Conservation (phyloP, 192 early-diverging fungal genomes). For the Spinellus fusiger region DNA sequence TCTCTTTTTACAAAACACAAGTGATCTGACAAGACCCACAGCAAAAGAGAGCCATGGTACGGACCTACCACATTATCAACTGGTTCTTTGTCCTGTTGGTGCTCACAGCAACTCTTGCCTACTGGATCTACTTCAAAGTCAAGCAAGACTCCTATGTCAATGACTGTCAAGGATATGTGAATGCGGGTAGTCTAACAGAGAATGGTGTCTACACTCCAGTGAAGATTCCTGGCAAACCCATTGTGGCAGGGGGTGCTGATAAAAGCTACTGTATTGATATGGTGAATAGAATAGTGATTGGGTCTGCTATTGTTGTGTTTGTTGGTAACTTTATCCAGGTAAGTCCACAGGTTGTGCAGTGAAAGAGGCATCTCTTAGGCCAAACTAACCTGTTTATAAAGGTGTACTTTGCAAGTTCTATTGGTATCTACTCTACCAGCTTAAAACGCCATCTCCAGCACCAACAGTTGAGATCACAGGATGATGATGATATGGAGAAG, state of each 20-base stretch:
- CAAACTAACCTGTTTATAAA: neutral
- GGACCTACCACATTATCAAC: constrained; percentile 12
- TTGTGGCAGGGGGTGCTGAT: constrained; percentile 13
- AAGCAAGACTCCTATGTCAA: constrained; percentile 15
- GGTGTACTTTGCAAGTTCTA: constrained; percentile 21
- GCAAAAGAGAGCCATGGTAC: constrained; percentile 11
- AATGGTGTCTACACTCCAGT: constrained; percentile 1
- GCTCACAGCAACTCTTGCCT: constrained; percentile 6
- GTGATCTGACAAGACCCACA: neutral
- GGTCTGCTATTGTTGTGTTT: constrained; percentile 14
- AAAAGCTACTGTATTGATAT: constrained; percentile 8
- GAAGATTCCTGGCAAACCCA: neutral
- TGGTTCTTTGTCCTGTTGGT: constrained; percentile 19
- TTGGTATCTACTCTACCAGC: constrained; percentile 19
- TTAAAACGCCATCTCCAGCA: constrained; percentile 18
- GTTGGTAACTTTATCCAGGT: constrained; percentile 23
- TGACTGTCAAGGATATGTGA: constrained; percentile 14
- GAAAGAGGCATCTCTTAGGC: neutral
- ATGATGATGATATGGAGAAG: constrained; percentile 8
- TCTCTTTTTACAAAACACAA: neutral
- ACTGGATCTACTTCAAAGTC: constrained; percentile 17
- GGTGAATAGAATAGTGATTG: constrained; percentile 15
- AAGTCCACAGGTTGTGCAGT: neutral
- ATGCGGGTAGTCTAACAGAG: neutral
- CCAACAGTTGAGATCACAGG: constrained; percentile 4